Conservation (phyloP, 306 rosid species). For the Quercus engelmannii region DNA sequence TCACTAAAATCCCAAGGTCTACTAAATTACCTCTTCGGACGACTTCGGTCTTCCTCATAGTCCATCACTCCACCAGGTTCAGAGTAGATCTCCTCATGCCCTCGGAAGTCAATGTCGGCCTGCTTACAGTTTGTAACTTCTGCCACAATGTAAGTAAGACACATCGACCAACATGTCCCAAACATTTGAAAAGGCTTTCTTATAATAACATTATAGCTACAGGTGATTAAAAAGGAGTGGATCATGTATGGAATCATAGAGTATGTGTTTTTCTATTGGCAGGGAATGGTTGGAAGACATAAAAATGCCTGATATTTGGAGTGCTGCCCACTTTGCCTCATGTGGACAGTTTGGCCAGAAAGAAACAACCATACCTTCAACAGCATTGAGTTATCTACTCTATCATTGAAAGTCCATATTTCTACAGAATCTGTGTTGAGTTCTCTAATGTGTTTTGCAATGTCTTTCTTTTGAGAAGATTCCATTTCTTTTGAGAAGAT, state of each 20-base stretch:
- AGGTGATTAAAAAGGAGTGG: slow-evolving; percentile 11
- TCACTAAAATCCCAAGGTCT: neutral
- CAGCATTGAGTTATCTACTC: no score
- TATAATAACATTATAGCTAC: slow-evolving; percentile 14
- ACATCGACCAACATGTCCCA: slow-evolving; percentile 83
- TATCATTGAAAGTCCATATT: no score
- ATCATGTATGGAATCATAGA: slow-evolving; percentile 11
- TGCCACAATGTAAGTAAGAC: slow-evolving; percentile 99
- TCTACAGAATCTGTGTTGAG: no score
- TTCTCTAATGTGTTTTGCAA: no score
- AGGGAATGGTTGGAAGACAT: no score
- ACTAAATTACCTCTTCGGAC: slow-evolving; percentile 80
- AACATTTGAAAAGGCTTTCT: slow-evolving; percentile 17
- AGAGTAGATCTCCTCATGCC: slow-evolving; percentile 96
- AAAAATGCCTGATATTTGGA: no score
- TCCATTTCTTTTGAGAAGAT: no score
- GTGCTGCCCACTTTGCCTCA: no score
- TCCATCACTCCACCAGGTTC: slow-evolving; percentile 99
- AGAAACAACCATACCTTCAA: no score
- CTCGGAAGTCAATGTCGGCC: slow-evolving; percentile 95
- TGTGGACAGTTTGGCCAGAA: no score
- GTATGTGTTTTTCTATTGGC: neutral
- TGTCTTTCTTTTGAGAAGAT: no score
- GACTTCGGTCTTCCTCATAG: slow-evolving; percentile 94
- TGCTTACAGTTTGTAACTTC: slow-evolving; percentile 98